Base-by-base conservation (phyloP, 177 flowering plant species). In the Vitis hybrid region DNA sequence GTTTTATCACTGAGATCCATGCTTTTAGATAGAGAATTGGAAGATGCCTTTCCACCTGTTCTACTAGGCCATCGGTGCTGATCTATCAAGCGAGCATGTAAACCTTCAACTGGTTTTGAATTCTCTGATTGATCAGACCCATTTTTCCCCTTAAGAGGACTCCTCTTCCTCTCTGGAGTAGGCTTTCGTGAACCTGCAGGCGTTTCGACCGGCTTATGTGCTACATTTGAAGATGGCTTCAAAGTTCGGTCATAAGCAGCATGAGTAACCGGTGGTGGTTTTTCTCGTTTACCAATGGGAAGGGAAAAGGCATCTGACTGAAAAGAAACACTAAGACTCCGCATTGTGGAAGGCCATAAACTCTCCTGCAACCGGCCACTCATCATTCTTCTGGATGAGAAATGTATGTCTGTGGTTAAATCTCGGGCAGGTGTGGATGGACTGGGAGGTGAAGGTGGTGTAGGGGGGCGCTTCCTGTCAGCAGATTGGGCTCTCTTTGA, bases 291-390 rank as follows among this genome's bases (percentile, higher is more conserved):
- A 65, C 74, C 75, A 64, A 85, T 66, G 60, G 95, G 96, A 75
- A 93, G 75, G 2, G 98, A 88, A 64, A 87, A 80, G 15, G 81
- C 58, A 80, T 95, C 98, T 4, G 96, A 87, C 84, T 93, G 98
- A 65, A 95, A 93, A 59, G 99, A 90, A 61, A 88, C 97, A 73
- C 85, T 84, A 33, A 91, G 88, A 72, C 95, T 94, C 69, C 97
- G 78, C 90, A 88, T 88, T 2, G 95, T 91, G 18, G 97, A 90
- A 53, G 97, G 98, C 98, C 98, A 94, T 81, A 96, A 75, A 31
- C 86, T 79, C 78, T 95, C 98, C 1, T 86, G 82, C 53, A 75
- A 67, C 61, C 84, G 72, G 20, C 82, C 81, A 71, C 77, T 72
- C 19, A 66, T 74, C 56, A 71, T 28, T 82, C 79, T 84, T 71